Evolutionary conservation across 805 yeast genomes (phyloP).

Genomic region (Starmerella bacillaris): DNA sequence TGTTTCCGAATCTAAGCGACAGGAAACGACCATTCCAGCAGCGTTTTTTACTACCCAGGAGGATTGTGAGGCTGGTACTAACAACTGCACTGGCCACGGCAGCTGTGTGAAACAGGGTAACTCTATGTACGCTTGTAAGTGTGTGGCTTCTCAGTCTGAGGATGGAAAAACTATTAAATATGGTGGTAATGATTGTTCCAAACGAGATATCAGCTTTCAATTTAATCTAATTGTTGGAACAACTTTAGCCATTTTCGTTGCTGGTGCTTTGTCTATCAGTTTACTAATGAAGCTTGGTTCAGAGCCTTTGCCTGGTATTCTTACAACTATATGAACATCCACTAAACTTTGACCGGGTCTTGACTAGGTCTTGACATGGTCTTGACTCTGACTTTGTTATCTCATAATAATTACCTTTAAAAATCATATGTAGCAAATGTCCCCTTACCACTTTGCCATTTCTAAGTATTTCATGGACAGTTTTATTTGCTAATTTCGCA

Average conservation of each 20-base stretch:
- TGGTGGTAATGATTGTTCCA: constrained; percentile 39
- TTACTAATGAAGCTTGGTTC: constrained; percentile 37
- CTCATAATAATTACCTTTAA: too few species aligned
- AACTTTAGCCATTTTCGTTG: constrained; percentile 32
- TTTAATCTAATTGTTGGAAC: constrained; percentile 59
- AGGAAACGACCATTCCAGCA: neutral
- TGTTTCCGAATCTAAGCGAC: neutral
- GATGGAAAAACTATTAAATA: constrained; percentile 20
- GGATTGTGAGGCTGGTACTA: constrained; percentile 21
- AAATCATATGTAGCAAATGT: too few species aligned
- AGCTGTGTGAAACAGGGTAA: constrained; percentile 20
- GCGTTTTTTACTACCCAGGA: constrained; percentile 17
- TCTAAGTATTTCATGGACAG: too few species aligned
- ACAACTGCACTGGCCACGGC: constrained; percentile 26
- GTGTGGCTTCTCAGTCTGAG: constrained; percentile 20
- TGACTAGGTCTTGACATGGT: too few species aligned
- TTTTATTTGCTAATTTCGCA: too few species aligned
- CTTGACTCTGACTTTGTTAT: too few species aligned
- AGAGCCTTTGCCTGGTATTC: constrained; percentile 51
- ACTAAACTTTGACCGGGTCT: too few species aligned
- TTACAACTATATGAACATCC: constrained; percentile 23
- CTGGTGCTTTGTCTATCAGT: constrained; percentile 29
- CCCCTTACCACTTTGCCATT: too few species aligned
- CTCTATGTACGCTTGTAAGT: constrained; percentile 22
- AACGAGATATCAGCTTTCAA: constrained; percentile 47